A percentile compares a stretch with the other conserved stretches of the same genome.
Conservation (phyloP, 1,284 basidiomycete species). For the Apiotrichum sp. region DNA sequence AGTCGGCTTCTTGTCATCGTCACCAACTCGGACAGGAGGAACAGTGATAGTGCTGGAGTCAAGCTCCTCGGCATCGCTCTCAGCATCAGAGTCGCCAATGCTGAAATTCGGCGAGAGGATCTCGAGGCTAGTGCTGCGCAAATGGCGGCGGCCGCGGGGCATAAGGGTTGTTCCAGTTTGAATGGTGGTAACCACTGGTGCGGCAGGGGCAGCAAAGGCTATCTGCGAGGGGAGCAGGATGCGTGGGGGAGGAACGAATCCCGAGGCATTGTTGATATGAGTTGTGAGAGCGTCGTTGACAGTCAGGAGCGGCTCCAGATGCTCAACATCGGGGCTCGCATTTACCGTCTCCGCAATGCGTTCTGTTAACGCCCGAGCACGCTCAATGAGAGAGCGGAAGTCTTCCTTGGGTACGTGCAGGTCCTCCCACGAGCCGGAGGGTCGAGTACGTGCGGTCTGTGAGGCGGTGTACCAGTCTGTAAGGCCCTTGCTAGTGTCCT, state of each 20-base stretch:
- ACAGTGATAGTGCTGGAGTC: constrained; percentile 17
- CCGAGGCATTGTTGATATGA: constrained; percentile 43
- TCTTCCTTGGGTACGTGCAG: constrained; percentile 39
- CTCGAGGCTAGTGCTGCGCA: constrained; percentile 44
- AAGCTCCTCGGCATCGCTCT: constrained; percentile 56
- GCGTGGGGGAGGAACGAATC: constrained; percentile 36
- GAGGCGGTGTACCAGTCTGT: constrained; percentile 34
- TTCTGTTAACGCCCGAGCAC: constrained; percentile 54
- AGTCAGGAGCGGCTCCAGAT: constrained; percentile 60
- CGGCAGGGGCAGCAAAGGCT: constrained; percentile 14
- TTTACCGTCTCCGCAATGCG: constrained; percentile 59
- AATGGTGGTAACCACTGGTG: constrained; percentile 13
- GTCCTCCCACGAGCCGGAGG: constrained; percentile 38
- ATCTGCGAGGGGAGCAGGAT: constrained; percentile 37
- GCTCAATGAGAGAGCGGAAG: constrained; percentile 47
- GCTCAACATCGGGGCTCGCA: constrained; percentile 20
- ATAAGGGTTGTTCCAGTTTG: constrained; percentile 1
- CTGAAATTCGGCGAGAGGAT: constrained; percentile 60
- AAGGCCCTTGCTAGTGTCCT: constrained; percentile 46
- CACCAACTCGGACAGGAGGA: neutral
- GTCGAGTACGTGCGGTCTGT: constrained; percentile 3
- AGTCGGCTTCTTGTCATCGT: neutral
- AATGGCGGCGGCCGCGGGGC: constrained; percentile 26
- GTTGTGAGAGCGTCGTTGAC: constrained; percentile 66
- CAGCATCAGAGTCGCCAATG: constrained; percentile 57